Evolutionary conservation across 805 yeast genomes (phyloP).

Genomic region (Yarrowia deformans): DNA sequence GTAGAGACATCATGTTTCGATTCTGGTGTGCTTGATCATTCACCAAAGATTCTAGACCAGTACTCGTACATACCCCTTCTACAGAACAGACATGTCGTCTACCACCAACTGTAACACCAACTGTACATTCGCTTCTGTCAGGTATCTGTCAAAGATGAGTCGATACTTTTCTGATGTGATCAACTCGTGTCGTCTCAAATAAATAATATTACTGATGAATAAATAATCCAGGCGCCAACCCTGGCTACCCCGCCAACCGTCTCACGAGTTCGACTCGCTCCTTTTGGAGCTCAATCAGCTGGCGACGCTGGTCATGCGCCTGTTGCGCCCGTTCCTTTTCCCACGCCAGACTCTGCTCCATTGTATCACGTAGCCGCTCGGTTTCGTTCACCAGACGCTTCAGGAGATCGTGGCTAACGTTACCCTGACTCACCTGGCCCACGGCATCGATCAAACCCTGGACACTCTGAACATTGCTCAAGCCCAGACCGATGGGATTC

Average conservation of each 20-base stretch:
- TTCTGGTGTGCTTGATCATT: too few relatives aligned
- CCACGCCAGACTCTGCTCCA: conserved; percentile 34
- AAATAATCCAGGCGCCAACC: not conserved
- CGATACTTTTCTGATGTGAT: too few relatives aligned
- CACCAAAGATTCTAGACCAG: too few relatives aligned
- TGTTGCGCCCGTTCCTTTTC: conserved; percentile 29
- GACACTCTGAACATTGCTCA: conserved; percentile 11
- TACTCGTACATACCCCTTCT: too few relatives aligned
- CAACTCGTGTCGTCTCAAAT: too few relatives aligned
- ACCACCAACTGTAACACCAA: too few relatives aligned
- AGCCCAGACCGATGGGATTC: conserved; percentile 15
- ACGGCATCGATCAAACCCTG: conserved; percentile 23
- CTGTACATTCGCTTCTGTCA: too few relatives aligned
- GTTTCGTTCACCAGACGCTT: conserved; percentile 18
- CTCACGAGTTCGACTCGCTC: conserved; percentile 16
- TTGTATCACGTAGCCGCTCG: not conserved
- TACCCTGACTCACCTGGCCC: conserved; percentile 28
- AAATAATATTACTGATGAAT: conserved; percentile 22
- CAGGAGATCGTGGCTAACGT: conserved; percentile 2
- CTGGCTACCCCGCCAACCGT: conserved; percentile 9
- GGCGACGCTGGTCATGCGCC: conserved; percentile 20
- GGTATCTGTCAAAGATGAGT: too few relatives aligned
- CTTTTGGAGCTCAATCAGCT: conserved; percentile 28
- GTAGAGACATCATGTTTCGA: too few relatives aligned
- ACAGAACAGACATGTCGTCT: too few relatives aligned